Percentiles rank a stretch among this genome's conserved stretches.
Conservation (phyloP, 1,284 basidiomycete genomes). For the Apiotrichum veenhuisii region DNA sequence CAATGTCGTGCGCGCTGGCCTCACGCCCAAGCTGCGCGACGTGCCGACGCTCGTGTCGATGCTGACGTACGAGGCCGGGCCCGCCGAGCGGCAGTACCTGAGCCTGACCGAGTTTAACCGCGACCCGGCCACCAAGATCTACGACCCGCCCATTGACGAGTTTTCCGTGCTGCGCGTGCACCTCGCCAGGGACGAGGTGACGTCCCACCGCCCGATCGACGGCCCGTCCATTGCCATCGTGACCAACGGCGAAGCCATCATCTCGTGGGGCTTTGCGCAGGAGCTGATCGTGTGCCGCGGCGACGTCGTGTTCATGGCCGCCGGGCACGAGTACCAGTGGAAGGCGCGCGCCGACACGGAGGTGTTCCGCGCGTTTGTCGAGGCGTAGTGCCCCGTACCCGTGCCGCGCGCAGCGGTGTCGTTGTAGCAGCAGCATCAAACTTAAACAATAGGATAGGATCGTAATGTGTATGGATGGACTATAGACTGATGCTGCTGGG, state of each 20-base stretch:
- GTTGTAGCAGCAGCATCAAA: no score
- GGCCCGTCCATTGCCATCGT: conserved; percentile 84
- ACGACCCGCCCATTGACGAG: conserved; percentile 91
- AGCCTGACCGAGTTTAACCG: conserved; percentile 56
- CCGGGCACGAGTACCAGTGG: conserved; percentile 60
- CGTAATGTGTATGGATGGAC: background rate
- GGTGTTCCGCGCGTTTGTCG: conserved; percentile 74
- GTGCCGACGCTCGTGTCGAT: conserved; percentile 82
- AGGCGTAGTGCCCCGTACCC: no score
- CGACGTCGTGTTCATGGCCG: conserved; percentile 80
- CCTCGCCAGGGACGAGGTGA: conserved; percentile 51
- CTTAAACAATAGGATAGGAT: background rate
- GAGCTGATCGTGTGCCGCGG: conserved; percentile 60
- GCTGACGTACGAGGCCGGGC: conserved; percentile 77
- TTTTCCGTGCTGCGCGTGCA: conserved; percentile 76
- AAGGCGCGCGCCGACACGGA: conserved; percentile 52
- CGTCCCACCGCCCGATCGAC: conserved; percentile 58
- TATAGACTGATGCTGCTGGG: background rate
- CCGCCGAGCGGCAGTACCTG: conserved; percentile 67
- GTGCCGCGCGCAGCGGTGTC: no score
- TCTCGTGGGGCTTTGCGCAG: conserved; percentile 39
- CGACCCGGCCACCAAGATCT: conserved; percentile 54
- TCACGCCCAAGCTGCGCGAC: conserved; percentile 94
- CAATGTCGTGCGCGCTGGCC: conserved; percentile 96
- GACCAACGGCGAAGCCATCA: conserved; percentile 63